Evolutionary conservation across 1,284 basidiomycete genomes (phyloP), one percentile per base, ranked within the genome.

Genomic region (Microbotryum violaceum): DNA sequence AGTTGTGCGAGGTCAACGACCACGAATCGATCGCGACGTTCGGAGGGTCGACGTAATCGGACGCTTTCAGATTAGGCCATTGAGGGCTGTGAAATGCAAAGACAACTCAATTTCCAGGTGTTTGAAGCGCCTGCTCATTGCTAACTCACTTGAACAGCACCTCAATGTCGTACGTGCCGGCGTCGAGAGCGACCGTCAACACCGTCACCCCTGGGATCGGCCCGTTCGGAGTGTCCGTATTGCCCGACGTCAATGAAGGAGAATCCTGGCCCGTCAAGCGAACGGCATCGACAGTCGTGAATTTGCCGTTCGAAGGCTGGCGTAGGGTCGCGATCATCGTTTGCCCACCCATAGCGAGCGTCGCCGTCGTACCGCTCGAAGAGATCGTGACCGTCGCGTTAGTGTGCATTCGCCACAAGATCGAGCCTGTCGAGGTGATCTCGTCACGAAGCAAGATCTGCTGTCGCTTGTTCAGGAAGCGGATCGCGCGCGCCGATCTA

Each of bases 401-500:
- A 64, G 94, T 97, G 77, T 98, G 93, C 37, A 56, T 47, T 27
- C 54, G 33, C 94, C 51, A 53, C 37, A 37, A 37, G 21, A 42
- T 29, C 37, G 18, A 18, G n/a, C n/a, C 33, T 9, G 54, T 33
- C 54, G 54, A 16, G 20, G 57, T 64, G 23, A 75, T 74, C 67
- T 77, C 76, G 61, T 77, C 76, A 56, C 75, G 75, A 2, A 77
- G 75, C 14, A 98, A 83, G 23, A 97, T 83, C 77, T 97, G 94
- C 68, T 82, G 83, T 64, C 94, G 85, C 48, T 79, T 81, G 76
- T 97, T 97, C 68, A 97, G 74, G 69, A 87, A 74, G 57, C 91
- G 89, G 63, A 94, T 80, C 66, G 93, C 94, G 61, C 94, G 91
- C 73, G 85, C 83, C 71, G 89, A 83, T 9, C 85, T 83, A 12